Conservation (phyloP, 768 basidiomycete genomes). For the Dendrothele bispora region DNA sequence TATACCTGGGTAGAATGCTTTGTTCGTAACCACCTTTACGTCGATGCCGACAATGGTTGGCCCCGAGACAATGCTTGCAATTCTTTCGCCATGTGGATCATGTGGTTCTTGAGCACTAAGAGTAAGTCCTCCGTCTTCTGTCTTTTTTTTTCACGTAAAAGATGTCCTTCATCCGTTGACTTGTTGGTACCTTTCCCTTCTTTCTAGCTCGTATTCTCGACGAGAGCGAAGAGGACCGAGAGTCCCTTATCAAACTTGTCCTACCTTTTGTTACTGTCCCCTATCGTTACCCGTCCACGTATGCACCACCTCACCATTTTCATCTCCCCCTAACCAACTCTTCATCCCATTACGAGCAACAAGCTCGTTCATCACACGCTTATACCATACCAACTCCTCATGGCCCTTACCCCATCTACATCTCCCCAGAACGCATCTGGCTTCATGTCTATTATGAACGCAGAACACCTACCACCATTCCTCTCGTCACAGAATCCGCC, state of each 20-base stretch:
- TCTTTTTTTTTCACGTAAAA: conserved; percentile 31
- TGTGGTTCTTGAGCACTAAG: conserved; percentile 60
- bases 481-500: conserved; percentile 56
- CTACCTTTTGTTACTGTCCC: conserved; percentile 50
- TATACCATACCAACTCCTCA: conserved; percentile 33
- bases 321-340: conserved; percentile 43
- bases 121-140: conserved; percentile 33
- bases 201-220: conserved; percentile 18
- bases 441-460: conserved; percentile 29
- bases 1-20: conserved; percentile 44
- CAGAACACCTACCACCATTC: conserved; percentile 28
- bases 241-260: conserved; percentile 30
- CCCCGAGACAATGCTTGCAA: conserved; percentile 50
- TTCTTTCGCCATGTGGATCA: conserved; percentile 58
- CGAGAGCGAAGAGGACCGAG: conserved; percentile 25
- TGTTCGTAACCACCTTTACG: conserved; percentile 47
- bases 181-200: background rate
- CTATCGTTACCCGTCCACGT: conserved; percentile 54
- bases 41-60: conserved; percentile 48
- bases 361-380: conserved; percentile 15
- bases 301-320: conserved; percentile 64
- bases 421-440: conserved; percentile 30
- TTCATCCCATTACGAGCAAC: conserved; percentile 10
- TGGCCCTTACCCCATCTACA: conserved; percentile 49
- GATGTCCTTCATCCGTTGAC: conserved; percentile 25